These are phyloP conservation scores for Ceratobasidium sp. DNA, from an alignment of 1,284 basidiomycete species.

Conservation along the genomic window DNA sequence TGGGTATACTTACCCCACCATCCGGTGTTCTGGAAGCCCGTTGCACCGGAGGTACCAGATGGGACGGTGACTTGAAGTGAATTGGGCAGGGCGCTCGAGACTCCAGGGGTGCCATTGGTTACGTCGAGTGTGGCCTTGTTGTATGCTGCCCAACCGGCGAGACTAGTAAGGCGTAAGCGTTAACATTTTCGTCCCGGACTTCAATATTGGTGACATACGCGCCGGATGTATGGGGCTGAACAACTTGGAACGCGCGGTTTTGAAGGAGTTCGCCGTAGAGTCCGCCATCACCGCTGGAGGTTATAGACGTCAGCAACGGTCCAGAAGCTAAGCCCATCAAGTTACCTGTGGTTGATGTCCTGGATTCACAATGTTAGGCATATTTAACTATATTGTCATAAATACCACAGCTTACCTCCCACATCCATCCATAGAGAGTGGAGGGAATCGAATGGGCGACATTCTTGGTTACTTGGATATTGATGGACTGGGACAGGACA, in stretches of 20 bases:
- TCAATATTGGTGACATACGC: constrained; percentile 22
- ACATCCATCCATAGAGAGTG: constrained; percentile 42
- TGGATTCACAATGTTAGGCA: too few relatives aligned
- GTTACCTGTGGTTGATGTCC: constrained; percentile 41
- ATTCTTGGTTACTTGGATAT: constrained; percentile 36
- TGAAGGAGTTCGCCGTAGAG: constrained; percentile 42
- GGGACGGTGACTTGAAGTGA: constrained; percentile 21
- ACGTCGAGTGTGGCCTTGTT: constrained; percentile 18
- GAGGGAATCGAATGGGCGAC: constrained; percentile 36
- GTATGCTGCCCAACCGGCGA: constrained; percentile 22
- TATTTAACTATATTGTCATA: neutral
- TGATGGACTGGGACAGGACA: constrained; percentile 15
- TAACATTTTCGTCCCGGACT: neutral
- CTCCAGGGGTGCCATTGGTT: constrained; percentile 1
- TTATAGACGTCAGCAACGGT: neutral
- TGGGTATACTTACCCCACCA: constrained; percentile 41
- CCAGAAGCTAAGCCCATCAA: too few relatives aligned
- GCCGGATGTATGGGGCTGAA: constrained; percentile 23
- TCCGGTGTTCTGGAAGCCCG: constrained; percentile 38
- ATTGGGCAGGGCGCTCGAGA: constrained; percentile 31
- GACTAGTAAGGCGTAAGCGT: neutral
- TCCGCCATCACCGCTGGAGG: constrained; percentile 41
- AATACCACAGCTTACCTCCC: constrained; percentile 9
- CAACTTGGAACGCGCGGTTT: constrained; percentile 37
- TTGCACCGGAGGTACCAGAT: neutral